A percentile compares a stretch with the other conserved stretches of the same genome.
Evolutionary conservation across 352 stramenopile species (phyloP).

Genomic region (Pythium pyrilobum): DNA sequence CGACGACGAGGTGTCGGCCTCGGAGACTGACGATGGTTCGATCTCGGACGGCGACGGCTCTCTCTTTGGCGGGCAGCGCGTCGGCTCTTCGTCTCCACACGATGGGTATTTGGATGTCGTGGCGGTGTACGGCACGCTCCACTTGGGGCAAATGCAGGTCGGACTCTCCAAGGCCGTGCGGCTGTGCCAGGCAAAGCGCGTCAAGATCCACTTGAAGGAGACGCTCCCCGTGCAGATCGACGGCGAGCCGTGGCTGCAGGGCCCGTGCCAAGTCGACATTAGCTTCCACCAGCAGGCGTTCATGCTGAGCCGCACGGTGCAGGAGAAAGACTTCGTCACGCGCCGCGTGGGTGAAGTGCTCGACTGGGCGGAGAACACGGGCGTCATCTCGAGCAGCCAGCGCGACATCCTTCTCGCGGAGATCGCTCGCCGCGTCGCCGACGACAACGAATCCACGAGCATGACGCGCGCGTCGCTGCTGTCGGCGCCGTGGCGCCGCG

Average conservation of each 20-base stretch:
- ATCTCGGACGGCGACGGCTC: conserved; percentile 22
- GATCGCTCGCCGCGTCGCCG: conserved; percentile 59
- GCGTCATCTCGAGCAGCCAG: conserved; percentile 64
- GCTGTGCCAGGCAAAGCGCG: conserved; percentile 62
- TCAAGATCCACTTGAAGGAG: conserved; percentile 55
- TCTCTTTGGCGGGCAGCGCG: conserved; percentile 14
- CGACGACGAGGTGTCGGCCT: conserved; percentile 27
- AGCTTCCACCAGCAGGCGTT: conserved; percentile 79
- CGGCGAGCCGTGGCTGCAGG: conserved; percentile 93
- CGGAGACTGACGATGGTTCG: conserved; percentile 21
- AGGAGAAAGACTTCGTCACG: conserved; percentile 75
- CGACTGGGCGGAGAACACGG: conserved; percentile 75
- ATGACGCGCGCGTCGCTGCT: conserved; percentile 4
- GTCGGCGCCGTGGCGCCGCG: neutral
- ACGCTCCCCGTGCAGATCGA: conserved; percentile 90
- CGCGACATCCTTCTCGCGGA: conserved; percentile 67
- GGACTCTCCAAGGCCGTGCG: conserved; percentile 75
- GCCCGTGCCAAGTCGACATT: conserved; percentile 74
- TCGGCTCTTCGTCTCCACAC: conserved; percentile 70
- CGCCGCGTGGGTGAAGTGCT: conserved; percentile 76
- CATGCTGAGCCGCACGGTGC: conserved; percentile 74
- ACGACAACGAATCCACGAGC: conserved; percentile 17
- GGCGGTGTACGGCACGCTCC: conserved; percentile 89
- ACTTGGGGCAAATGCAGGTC: conserved; percentile 93
- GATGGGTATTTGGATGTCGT: conserved; percentile 93